Percentiles rank a stretch among this genome's conserved stretches.
These are phyloP conservation scores for Eruca vesicaria DNA, from an alignment of 441 rosid genomes.

Conservation along the genomic window DNA sequence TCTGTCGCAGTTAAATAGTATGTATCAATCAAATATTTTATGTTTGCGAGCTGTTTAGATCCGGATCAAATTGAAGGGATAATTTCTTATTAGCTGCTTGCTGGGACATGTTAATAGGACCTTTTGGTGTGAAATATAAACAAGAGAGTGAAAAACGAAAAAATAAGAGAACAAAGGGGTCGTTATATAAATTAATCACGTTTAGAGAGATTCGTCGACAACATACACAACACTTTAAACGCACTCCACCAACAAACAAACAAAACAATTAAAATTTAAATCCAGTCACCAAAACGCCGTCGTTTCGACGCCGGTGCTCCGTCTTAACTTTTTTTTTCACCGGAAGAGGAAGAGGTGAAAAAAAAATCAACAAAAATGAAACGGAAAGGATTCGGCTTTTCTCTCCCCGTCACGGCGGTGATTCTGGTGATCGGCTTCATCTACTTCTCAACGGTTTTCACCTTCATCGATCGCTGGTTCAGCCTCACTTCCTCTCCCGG, in stretches of 20 bases:
- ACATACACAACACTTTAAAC: slow-evolving; percentile 13
- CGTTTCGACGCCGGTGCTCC: slow-evolving; percentile 68
- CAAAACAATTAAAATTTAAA: background rate
- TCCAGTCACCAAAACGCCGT: slow-evolving; percentile 50
- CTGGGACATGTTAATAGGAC: background rate
- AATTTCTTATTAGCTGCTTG: no score
- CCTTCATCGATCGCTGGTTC: slow-evolving; percentile 87
- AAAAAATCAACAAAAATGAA: slow-evolving; percentile 46
- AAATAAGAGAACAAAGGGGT: slow-evolving; percentile 3
- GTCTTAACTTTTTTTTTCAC: background rate
- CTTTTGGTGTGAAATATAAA: background rate
- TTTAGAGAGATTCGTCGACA: slow-evolving; percentile 16
- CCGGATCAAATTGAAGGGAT: no score
- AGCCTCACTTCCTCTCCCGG: slow-evolving; percentile 82
- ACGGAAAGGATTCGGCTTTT: slow-evolving; percentile 48
- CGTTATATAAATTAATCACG: background rate
- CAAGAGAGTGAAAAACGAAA: background rate
- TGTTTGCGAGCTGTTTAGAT: no score
- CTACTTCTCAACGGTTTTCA: slow-evolving; percentile 69
- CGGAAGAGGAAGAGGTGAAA: slow-evolving; percentile 2
- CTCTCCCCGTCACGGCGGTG: slow-evolving; percentile 70
- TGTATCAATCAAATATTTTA: no score
- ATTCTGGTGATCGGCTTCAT: slow-evolving; percentile 58
- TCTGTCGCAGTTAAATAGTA: no score
- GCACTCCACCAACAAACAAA: slow-evolving; percentile 21